Evolutionary conservation across 768 basidiomycete genomes (phyloP).

Genomic region (Termitomyces sp.): DNA sequence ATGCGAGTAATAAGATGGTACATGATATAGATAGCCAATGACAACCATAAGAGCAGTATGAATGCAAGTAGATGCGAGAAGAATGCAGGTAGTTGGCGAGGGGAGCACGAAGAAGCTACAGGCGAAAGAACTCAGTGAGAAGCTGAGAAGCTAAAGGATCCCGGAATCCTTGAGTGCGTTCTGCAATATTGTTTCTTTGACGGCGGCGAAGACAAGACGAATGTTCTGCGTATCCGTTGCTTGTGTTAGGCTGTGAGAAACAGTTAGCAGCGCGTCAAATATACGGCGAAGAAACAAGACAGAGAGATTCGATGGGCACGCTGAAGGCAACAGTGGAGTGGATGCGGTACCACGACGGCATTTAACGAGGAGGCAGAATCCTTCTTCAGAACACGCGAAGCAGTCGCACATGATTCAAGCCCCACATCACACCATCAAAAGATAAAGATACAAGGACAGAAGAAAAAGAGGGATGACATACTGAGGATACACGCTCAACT

Average conservation of each 20-base stretch:
- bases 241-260: slow-evolving; percentile 14
- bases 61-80: not conserved
- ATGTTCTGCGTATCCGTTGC: slow-evolving; percentile 18
- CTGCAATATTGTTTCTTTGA: slow-evolving; percentile 18
- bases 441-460: not conserved
- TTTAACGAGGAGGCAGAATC: not conserved
- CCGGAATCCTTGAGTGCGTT: slow-evolving; percentile 16
- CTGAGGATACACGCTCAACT: slow-evolving; percentile 91
- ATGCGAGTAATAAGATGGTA: not conserved
- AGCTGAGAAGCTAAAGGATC: slow-evolving; percentile 8
- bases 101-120: not conserved
- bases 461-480: slow-evolving; percentile 33
- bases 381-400: not conserved
- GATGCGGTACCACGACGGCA: not conserved
- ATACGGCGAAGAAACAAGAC: not conserved
- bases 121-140: not conserved
- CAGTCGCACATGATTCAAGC: not conserved
- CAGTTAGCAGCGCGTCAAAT: not conserved
- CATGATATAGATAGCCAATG: not conserved
- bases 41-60: not conserved
- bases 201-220: slow-evolving; percentile 15
- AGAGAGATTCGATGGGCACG: no score
- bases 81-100: not conserved
- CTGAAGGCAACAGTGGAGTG: not conserved
- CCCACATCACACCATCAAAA: not conserved